Evolutionary conservation across 2,329 filamentous ascomycete species (phyloP).

Genomic region (Colletotrichum graminicola): DNA sequence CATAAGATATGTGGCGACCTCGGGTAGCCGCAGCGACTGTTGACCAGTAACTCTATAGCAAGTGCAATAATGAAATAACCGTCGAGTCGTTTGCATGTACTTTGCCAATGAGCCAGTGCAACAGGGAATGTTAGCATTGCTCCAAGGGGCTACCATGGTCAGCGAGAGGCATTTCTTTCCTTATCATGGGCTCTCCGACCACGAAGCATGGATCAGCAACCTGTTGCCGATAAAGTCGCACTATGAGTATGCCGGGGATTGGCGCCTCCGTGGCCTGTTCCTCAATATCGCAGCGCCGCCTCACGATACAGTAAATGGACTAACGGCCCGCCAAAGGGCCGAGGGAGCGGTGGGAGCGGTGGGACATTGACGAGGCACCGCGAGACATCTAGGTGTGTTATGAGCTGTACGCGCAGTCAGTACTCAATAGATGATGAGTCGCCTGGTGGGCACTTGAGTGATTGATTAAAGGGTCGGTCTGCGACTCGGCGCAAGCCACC

Average conservation of each 20-base stretch:
- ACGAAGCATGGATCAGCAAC: slow-evolving; percentile 31
- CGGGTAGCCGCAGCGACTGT: slow-evolving; percentile 12
- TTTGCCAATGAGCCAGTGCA: slow-evolving; percentile 5
- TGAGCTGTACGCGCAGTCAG: not conserved
- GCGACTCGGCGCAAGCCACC: not conserved
- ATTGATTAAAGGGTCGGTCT: slow-evolving; percentile 16
- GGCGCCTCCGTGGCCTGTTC: slow-evolving; percentile 34
- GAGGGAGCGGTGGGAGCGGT: slow-evolving; percentile 25
- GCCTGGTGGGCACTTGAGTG: not conserved
- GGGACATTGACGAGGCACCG: slow-evolving; percentile 2
- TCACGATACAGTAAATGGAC: slow-evolving; percentile 26
- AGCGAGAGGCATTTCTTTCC: slow-evolving; percentile 30
- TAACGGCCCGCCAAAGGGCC: slow-evolving; percentile 29
- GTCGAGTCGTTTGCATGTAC: slow-evolving; percentile 7
- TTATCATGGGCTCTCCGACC: slow-evolving; percentile 32
- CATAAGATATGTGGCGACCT: slow-evolving; percentile 6
- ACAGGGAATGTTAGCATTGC: slow-evolving; percentile 9
- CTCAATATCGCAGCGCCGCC: slow-evolving; percentile 31
- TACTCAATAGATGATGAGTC: not conserved
- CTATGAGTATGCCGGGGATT: slow-evolving; percentile 10
- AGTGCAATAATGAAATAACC: not conserved
- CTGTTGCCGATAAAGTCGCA: slow-evolving; percentile 24
- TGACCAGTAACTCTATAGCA: not conserved
- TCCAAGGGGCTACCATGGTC: slow-evolving; percentile 5
- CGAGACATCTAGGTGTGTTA: not conserved